Evolutionary conservation across 805 yeast genomes (phyloP), one percentile per base, ranked within the genome.

Genomic region (Saccharomyces kudriavzevii): DNA sequence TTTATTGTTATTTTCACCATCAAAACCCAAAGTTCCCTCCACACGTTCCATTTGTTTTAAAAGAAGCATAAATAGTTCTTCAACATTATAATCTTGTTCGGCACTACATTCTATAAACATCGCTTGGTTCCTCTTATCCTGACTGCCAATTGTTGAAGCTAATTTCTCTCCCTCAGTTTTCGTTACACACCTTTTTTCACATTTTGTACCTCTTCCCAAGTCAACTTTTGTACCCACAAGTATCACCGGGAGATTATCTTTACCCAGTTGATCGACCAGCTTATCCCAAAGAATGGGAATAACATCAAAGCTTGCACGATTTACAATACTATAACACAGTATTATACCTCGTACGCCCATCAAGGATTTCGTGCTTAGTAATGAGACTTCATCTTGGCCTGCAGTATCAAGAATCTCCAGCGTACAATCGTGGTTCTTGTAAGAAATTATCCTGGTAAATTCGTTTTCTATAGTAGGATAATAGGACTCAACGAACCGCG

Each of bases 391-490:
- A 69, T 89, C 96, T 73, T 89, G 95, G 6, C 97, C 97, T 0
- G 96, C 96, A 0, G 97, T 90, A 65, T 90, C 97, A 56, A 89
- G 74, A 52, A 90, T 87, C 67, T 89, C 96, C 26, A 91, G 81
- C 51, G 84, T 83, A 66, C 86, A 90, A 52, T 54, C 48, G 60
- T 83, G 85, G 56, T 85, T 86, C 56, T 85, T 80, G 68, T 85
- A 81, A 54, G 76, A 77, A 64, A 89, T 77, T 35, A 77, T 76
- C 66, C 87, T 89, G 65, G 83, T 77, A 70, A 87, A 87, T 69
- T 87, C 91, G 70, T 87, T 89, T 14, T 45, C 95, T 57, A 88
- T 87, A 5, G 97, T 90, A 29, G 97, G 97, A 69, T 89, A 90
- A 70, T 90, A 89, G 31, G 85, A 78, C 69, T 90, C 97, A 25